These are phyloP conservation scores for Trichophyton verrucosum DNA, from an alignment of 2,329 filamentous ascomycete species.

Conservation along the genomic window DNA sequence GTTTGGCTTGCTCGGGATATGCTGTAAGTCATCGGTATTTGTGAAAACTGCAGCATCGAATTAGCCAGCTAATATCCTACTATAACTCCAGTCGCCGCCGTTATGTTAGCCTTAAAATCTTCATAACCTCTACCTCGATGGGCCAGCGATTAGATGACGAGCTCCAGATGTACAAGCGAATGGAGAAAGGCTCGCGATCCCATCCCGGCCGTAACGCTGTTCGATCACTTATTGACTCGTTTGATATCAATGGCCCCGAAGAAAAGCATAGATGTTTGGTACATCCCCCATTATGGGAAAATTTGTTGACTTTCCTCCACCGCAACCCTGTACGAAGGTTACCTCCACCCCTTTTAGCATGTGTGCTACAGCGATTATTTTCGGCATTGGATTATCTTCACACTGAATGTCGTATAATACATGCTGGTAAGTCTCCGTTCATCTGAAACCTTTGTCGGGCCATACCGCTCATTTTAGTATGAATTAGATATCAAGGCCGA, in stretches of 20 bases:
- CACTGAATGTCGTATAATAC: conserved; percentile 29
- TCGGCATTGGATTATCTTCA: conserved; percentile 25
- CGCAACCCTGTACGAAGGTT: conserved; percentile 11
- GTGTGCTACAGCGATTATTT: conserved; percentile 9
- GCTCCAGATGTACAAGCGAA: conserved; percentile 33
- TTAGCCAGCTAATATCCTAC: neutral
- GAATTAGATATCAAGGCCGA: conserved; percentile 19
- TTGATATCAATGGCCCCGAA: conserved; percentile 17
- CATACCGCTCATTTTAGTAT: neutral
- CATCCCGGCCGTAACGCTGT: conserved; percentile 24
- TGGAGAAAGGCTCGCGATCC: conserved; percentile 17
- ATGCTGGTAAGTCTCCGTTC: neutral
- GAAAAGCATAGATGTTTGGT: conserved; percentile 18
- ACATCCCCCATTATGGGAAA: conserved; percentile 15
- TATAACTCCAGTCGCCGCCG: conserved; percentile 14
- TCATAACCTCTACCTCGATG: conserved; percentile 19
- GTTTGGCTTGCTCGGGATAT: conserved; percentile 24
- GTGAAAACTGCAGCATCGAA: neutral
- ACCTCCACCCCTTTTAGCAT: conserved; percentile 9
- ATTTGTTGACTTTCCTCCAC: conserved; percentile 11
- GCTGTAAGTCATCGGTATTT: conserved; percentile 9
- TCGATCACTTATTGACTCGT: conserved; percentile 20
- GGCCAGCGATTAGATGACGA: conserved; percentile 26
- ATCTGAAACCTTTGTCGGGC: neutral
- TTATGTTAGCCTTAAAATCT: conserved; percentile 24